A percentile compares a stretch with the other conserved stretches of the same genome.
These are phyloP conservation scores for Globisporangium lucens DNA, from an alignment of 352 stramenopile species.

Conservation along the genomic window DNA sequence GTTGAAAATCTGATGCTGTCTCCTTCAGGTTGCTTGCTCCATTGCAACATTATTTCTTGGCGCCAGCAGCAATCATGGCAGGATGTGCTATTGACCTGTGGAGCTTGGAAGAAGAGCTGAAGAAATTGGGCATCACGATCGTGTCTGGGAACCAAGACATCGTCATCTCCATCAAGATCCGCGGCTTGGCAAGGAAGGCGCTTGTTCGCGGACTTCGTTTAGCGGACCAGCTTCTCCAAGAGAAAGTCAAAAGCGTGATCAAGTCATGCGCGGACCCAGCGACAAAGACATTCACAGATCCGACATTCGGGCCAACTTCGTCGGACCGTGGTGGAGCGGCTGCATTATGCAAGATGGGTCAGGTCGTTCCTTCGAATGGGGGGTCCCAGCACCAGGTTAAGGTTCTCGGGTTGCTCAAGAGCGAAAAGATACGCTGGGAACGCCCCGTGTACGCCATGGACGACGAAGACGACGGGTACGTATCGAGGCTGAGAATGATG, in stretches of 20 bases:
- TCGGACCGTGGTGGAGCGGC: constrained; percentile 52
- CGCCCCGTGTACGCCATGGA: constrained; percentile 52
- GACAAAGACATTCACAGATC: constrained; percentile 69
- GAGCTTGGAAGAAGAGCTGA: constrained; percentile 73
- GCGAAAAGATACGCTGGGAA: constrained; percentile 80
- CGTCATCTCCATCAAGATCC: constrained; percentile 73
- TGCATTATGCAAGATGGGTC: constrained; percentile 66
- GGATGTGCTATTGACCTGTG: constrained; percentile 38
- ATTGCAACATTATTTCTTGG: not conserved
- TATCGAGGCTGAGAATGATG: not conserved
- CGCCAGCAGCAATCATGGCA: not conserved
- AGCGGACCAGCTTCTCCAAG: constrained; percentile 67
- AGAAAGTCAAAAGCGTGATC: constrained; percentile 69
- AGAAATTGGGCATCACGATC: constrained; percentile 72
- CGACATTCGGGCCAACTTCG: constrained; percentile 71
- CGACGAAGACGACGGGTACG: constrained; percentile 23
- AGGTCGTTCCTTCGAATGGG: constrained; percentile 54
- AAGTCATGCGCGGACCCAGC: constrained; percentile 40
- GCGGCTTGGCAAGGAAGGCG: constrained; percentile 56
- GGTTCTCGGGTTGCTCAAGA: constrained; percentile 62
- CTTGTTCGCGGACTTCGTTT: constrained; percentile 54
- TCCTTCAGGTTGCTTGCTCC: not conserved
- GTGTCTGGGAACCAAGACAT: constrained; percentile 75
- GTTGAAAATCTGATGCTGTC: not conserved
- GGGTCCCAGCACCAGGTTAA: constrained; percentile 75